Evolutionary conservation across 2,329 filamentous ascomycete species (phyloP), one percentile per base, ranked within the genome.

Genomic region (Colletotrichum sp.): DNA sequence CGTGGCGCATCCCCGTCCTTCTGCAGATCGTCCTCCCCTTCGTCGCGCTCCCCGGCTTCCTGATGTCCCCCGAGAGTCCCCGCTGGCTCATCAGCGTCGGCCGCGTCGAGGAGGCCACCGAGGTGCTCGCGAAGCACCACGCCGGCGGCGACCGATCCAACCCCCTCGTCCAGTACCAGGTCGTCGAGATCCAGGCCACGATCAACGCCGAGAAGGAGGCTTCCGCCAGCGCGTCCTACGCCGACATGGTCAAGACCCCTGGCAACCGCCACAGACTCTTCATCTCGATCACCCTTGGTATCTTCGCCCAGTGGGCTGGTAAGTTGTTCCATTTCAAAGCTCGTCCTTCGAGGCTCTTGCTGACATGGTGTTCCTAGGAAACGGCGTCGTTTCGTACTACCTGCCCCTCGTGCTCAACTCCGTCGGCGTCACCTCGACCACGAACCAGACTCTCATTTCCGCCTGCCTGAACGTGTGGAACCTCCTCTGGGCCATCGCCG

Each of bases 1-100:
- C 67, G 5, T 76, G 75, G 75, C 72, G 75, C 7, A 72, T 76
- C 38, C 75, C 75, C 16, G 73, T 68, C 58, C 80, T 89, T 3
- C 78, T 90, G 3, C 89, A 90, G 74, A 85, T 86, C 74, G 84
- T 83, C 32, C 84, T 71, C 85, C 87, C 86, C 4, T 73, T 85
- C 34, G 75, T 87, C 55, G 79, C 80, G 71, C 69, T 81, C 24
- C 74, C 77, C 36, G 80, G 78, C 71, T 79, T 82, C 70, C 79
- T 80, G 76, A 69, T 81, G 32, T 77, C 81, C 28, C 79, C 80
- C 34, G 81, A 82, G 77, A 82, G 81, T 26, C 81, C 81, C 30
- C 78, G 81, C 67, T 82, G 79, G 80, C 77, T 82, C 65, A 78
- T 82, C 59, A 81, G 77, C 24, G 73, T 73, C 13, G 79, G 79